A percentile compares a stretch with the other conserved stretches of the same genome.
Evolutionary conservation across 176 grass and related monocot species (phyloP).

Genomic region (Aegilops speltoides): DNA sequence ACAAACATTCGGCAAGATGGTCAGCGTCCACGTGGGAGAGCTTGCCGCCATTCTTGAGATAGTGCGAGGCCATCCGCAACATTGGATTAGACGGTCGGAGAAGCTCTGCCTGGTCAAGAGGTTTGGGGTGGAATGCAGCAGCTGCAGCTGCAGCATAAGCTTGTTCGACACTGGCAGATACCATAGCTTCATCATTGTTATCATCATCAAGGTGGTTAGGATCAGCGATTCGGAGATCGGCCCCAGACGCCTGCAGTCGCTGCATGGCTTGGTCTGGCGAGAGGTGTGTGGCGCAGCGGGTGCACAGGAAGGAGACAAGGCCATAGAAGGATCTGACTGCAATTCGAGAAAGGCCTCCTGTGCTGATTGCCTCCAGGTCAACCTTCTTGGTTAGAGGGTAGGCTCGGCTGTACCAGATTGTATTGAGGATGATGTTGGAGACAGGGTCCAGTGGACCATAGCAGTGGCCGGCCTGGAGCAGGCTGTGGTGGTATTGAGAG

Average conservation of each 20-base stretch:
- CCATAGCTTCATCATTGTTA: background rate
- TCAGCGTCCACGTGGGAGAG: background rate
- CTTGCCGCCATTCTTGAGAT: background rate
- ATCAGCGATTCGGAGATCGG: background rate
- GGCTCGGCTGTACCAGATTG: background rate
- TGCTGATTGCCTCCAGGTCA: background rate
- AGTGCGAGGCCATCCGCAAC: background rate
- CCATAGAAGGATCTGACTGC: background rate
- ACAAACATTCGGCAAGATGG: background rate
- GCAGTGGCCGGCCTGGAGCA: background rate
- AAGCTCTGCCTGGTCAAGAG: background rate
- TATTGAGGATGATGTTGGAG: background rate
- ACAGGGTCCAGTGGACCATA: background rate
- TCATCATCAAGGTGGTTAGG: background rate
- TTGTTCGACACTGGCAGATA: background rate
- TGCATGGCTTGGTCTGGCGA: background rate
- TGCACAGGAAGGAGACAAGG: background rate
- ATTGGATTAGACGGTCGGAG: background rate
- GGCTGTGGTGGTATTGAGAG: background rate
- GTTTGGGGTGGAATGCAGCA: background rate
- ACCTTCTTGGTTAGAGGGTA: background rate
- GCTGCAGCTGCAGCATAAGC: background rate
- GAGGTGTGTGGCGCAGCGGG: background rate
- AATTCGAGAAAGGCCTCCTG: background rate
- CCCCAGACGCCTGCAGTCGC: background rate